Base-by-base conservation (phyloP, 106 monocot genomes). In the Phalaenopsis aphrodite region DNA sequence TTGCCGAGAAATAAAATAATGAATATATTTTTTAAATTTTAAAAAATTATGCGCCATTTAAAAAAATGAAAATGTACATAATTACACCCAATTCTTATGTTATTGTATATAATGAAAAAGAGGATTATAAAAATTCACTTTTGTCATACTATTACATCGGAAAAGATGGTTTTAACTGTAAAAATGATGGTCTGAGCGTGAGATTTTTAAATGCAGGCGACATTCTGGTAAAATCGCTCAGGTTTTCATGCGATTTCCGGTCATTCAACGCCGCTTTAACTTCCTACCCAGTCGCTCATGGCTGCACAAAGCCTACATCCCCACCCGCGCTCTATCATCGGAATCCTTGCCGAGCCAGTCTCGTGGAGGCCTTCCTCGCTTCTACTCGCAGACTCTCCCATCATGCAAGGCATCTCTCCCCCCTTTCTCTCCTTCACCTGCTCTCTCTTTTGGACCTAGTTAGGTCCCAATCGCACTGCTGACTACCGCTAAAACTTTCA, bases 341-440 rank as follows among this genome's bases (percentile, higher is more conserved):
- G 43, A 52, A 1, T 78, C 78, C 11, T 65, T 78, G 1, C 69
- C 43, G 14, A 86, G 75, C 80, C 85, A 78, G 21, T 81, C 90
- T 18, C 86, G 93, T 39, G 93, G 93, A 17, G 90, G 81, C 10
- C 90, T 88, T 55, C 93, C 93, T 73, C 90, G 93, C 61, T 93
- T 93, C 87, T 83, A 93, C 67, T 85, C 84, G 65, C 90, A 81
- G 18, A 82, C 81, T 49, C 93, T 93, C 19, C 93, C 93, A 5
- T 76, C 90, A 7, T 90, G 84, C 79, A 87, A 86, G 85, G 92
- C 67, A 71, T 14, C 5, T 2, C 11, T 2, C 14, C 52, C 12
- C 52, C 12, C 52, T 12, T 41, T 36, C 48, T 21, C 18, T 6
- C 21, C 3, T 19, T 65, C 37, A 17, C 46, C 9, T 9, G 38